Percentiles rank a stretch among this genome's conserved stretches.
These are phyloP conservation scores for Suhomyces coccinellae DNA, from an alignment of 1,139 yeast species.

Conservation along the genomic window DNA sequence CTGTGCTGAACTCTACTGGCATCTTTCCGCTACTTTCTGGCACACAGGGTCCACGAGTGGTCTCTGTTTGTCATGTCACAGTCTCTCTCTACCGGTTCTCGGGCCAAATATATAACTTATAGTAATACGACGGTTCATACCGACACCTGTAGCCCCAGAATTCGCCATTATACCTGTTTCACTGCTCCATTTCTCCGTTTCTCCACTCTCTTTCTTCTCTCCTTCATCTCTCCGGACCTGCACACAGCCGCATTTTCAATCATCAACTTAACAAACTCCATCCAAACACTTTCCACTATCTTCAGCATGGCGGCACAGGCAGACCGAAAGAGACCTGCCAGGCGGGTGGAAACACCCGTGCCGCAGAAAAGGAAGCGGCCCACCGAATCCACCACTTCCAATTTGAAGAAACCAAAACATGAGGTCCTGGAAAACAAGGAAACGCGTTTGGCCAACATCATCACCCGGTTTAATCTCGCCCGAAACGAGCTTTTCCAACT, in stretches of 20 bases:
- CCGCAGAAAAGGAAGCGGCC: conserved; percentile 10
- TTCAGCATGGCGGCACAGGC: conserved; percentile 8
- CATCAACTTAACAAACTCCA: not conserved
- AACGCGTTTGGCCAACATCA: conserved; percentile 32
- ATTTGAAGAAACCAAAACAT: conserved; percentile 1
- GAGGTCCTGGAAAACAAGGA: conserved; percentile 12
- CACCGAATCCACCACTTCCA: not conserved
- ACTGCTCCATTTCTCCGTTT: no score
- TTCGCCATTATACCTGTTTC: no score
- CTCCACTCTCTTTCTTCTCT: not conserved
- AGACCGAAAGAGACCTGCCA: conserved; percentile 10
- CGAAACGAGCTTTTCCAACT: conserved; percentile 57
- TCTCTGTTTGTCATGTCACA: no score
- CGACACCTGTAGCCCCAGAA: not conserved
- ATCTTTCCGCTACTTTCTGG: no score
- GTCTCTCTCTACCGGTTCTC: not conserved
- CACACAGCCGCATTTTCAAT: conserved; percentile 1
- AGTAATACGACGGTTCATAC: not conserved
- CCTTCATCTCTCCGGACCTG: not conserved
- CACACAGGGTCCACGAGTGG: no score
- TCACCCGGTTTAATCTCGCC: conserved; percentile 46
- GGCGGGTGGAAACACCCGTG: conserved; percentile 1
- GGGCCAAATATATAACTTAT: not conserved
- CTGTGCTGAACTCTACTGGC: no score
- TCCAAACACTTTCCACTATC: not conserved